Evolutionary conservation across 305 asterid genomes (phyloP).

Genomic region (Fraxinus albicans): DNA sequence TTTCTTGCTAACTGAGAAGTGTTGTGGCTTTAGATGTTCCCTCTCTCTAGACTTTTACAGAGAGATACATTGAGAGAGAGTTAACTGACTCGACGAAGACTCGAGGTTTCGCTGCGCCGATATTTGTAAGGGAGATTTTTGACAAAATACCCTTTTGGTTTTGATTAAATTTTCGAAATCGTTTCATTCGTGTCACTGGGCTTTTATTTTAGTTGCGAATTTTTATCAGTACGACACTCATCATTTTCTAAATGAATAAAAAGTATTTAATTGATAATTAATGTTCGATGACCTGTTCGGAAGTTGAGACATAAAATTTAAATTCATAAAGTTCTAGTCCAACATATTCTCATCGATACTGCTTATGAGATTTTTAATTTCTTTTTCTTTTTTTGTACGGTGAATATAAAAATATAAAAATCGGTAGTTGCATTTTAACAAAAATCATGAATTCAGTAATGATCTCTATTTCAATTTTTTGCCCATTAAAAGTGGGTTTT

Average conservation of each 20-base stretch:
- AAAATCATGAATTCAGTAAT: background rate
- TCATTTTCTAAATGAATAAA: background rate
- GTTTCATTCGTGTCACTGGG: background rate
- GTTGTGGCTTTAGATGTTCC: background rate
- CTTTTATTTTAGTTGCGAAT: background rate
- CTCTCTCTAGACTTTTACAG: constrained; percentile 33
- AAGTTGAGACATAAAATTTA: background rate
- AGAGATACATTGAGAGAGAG: constrained; percentile 22
- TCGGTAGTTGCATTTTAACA: too few species aligned
- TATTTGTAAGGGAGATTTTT: constrained; percentile 16
- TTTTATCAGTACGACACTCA: background rate
- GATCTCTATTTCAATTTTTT: background rate
- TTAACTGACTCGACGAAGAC: background rate
- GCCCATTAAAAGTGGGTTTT: background rate
- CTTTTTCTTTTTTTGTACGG: background rate
- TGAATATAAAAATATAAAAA: too few species aligned
- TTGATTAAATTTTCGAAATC: background rate
- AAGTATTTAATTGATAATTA: background rate
- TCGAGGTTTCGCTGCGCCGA: background rate
- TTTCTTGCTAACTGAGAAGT: background rate
- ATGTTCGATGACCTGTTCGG: too few species aligned
- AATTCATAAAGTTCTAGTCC: too few species aligned
- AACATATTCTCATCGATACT: background rate
- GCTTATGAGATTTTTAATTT: too few species aligned
- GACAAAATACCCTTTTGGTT: background rate